A percentile compares a stretch with the other conserved stretches of the same genome.
Evolutionary conservation across 2,329 filamentous ascomycete genomes (phyloP).

Genomic region (Thermoascus crustaceus): DNA sequence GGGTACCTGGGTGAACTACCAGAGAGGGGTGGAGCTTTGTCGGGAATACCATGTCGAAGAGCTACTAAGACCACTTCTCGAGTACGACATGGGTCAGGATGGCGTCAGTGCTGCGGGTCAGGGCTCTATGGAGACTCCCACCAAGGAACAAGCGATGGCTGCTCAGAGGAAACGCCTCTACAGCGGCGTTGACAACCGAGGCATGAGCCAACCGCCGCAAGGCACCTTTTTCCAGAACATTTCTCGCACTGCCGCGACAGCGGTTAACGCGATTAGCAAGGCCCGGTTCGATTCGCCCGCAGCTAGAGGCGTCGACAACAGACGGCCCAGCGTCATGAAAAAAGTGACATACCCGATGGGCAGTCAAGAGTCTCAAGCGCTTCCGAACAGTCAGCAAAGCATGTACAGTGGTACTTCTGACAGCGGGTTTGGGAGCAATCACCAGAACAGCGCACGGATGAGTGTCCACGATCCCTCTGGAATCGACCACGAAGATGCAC

Average conservation of each 20-base stretch:
- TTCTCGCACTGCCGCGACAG: constrained; percentile 83
- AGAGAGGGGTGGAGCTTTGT: constrained; percentile 86
- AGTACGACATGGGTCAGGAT: constrained; percentile 42
- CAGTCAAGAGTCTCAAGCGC: constrained; percentile 57
- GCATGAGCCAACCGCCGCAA: constrained; percentile 53
- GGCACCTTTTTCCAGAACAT: constrained; percentile 98
- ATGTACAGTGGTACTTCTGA: constrained; percentile 62
- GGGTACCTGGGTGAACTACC: constrained; percentile 96
- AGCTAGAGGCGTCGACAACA: constrained; percentile 56
- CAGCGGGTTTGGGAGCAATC: constrained; percentile 58
- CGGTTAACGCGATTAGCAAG: constrained; percentile 93
- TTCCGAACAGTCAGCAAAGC: constrained; percentile 74
- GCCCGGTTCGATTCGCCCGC: constrained; percentile 84
- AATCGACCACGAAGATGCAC: constrained; percentile 45
- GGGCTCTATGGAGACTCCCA: constrained; percentile 82
- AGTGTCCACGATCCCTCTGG: constrained; percentile 35
- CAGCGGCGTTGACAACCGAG: constrained; percentile 63
- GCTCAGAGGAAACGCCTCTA: constrained; percentile 89
- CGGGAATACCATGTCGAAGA: constrained; percentile 56
- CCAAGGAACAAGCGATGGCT: constrained; percentile 98
- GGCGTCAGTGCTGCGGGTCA: constrained; percentile 60
- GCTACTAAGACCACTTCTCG: constrained; percentile 39
- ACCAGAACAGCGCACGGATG: constrained; percentile 48
- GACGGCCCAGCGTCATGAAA: constrained; percentile 61
- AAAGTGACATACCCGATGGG: constrained; percentile 57